Conservation (phyloP, 1,139 yeast species). For the Pneumocystis jirovecii region DNA sequence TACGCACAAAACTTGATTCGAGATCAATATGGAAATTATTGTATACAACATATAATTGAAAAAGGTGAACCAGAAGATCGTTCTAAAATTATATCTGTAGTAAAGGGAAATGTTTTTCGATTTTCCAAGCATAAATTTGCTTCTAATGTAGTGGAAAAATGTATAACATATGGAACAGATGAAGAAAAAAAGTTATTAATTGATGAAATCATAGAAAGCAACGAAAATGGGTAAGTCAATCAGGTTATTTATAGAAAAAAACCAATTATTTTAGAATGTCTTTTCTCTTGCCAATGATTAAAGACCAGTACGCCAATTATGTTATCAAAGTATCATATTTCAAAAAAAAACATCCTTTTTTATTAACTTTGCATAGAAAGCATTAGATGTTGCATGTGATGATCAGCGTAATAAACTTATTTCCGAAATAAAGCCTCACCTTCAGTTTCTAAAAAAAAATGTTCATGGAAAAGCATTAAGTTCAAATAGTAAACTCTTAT, state of each 20-base stretch:
- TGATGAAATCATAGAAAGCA: constrained; percentile 36
- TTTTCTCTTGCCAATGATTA: constrained; percentile 48
- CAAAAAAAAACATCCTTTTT: neutral
- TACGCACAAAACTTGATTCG: constrained; percentile 68
- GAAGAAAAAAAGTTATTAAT: constrained; percentile 50
- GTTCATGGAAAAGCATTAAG: constrained; percentile 69
- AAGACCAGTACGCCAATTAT: constrained; percentile 93
- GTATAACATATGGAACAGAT: constrained; percentile 57
- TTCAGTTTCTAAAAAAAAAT: constrained; percentile 27
- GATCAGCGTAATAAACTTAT: constrained; percentile 35
- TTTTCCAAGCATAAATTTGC: constrained; percentile 94
- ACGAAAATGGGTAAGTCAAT: constrained; percentile 13
- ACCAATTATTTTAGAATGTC: constrained; percentile 4
- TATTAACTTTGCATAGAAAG: constrained; percentile 39
- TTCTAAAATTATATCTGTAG: constrained; percentile 35
- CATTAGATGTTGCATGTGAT: constrained; percentile 67
- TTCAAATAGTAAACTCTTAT: constrained; percentile 37
- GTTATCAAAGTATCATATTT: constrained; percentile 35
- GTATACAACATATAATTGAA: constrained; percentile 86
- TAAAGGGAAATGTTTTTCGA: constrained; percentile 48
- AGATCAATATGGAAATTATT: constrained; percentile 96
- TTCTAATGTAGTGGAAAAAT: constrained; percentile 90
- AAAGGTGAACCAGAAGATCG: constrained; percentile 49
- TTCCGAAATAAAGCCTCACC: constrained; percentile 27
- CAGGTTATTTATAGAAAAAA: neutral